These are phyloP conservation scores for Clarireedia paspali DNA, from an alignment of 2,329 filamentous ascomycete species.

Conservation along the genomic window DNA sequence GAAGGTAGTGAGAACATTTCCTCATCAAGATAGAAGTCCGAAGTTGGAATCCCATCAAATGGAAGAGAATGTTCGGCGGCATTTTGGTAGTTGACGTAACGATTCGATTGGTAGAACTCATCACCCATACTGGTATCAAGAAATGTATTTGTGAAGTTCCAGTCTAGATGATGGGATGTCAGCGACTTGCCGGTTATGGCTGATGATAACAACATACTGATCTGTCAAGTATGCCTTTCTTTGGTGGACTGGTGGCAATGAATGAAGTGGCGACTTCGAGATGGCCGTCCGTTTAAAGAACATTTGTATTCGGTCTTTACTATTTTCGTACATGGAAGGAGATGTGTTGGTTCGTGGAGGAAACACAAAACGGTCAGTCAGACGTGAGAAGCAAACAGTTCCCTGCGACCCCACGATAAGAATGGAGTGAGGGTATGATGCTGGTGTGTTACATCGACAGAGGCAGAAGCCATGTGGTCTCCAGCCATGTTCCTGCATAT, in stretches of 20 bases:
- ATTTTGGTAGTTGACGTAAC: neutral
- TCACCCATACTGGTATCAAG: neutral
- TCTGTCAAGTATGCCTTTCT: no score
- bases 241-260: no score
- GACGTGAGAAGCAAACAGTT: neutral
- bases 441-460: neutral
- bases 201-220: neutral
- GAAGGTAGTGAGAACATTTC: conserved; percentile 1
- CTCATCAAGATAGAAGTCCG: conserved; percentile 1
- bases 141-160: neutral
- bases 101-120: neutral
- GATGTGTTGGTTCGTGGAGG: neutral
- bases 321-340: neutral
- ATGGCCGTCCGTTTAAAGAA: neutral
- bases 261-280: neutral
- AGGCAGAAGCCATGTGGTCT: conserved; percentile 2
- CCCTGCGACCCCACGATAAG: neutral
- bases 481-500: conserved; percentile 1
- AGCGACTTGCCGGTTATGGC: neutral
- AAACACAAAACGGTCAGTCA: neutral
- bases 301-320: neutral
- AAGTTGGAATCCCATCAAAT: neutral
- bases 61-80: neutral
- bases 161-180: neutral
- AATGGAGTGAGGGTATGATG: neutral